Percentiles rank a stretch among this genome's conserved stretches.
These are phyloP conservation scores for sweet orange (Citrus sinensis) DNA, from an alignment of 345 rosid genomes.

Conservation along the genomic window DVS_A1.0 CM039167.1:26859001-26859500, in stretches of 20 bases:
- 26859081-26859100: constrained; percentile 92
- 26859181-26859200: background rate
- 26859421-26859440: background rate
- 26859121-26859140: constrained; percentile 97
- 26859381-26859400: background rate
- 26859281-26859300: too few species aligned
- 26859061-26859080: constrained; percentile 87
- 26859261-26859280: too few species aligned
- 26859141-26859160: constrained; percentile 92
- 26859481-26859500: too few species aligned
- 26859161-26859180: constrained; percentile 82
- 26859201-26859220: background rate
- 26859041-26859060: constrained; percentile 54
- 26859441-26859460: background rate
- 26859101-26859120: constrained; percentile 93
- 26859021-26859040: constrained; percentile 31
- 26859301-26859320: background rate
- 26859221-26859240: background rate
- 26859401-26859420: background rate
- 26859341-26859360: background rate
- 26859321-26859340: background rate
- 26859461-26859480: background rate
- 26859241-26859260: background rate
- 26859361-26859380: background rate
- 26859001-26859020: background rate